Evolutionary conservation across 75 land plant genomes (phyloP).

Genomic region (Pinus tabuliformis): DNA sequence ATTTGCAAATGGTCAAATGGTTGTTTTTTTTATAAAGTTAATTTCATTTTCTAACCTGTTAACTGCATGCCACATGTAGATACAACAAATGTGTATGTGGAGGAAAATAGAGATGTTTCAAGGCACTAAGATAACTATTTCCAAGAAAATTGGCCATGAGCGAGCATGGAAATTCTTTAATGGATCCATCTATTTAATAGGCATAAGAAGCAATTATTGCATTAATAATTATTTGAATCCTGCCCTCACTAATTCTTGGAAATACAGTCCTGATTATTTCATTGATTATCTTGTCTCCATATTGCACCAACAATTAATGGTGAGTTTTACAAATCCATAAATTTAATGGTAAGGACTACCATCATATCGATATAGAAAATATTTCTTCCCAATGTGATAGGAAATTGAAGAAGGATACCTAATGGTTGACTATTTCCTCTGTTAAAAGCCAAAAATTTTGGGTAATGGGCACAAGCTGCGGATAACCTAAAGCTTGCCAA

Average conservation of each 20-base stretch:
- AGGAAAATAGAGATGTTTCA: slow-evolving; percentile 64
- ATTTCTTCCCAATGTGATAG: too few species aligned
- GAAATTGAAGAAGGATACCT: too few species aligned
- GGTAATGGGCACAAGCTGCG: too few species aligned
- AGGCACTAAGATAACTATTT: slow-evolving; percentile 41
- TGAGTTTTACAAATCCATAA: slow-evolving; percentile 2
- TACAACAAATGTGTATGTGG: slow-evolving; percentile 57
- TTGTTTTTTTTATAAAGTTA: too few species aligned
- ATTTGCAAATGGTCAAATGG: background rate
- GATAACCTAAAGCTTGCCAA: too few species aligned
- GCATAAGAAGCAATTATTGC: slow-evolving; percentile 91
- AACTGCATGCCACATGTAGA: slow-evolving; percentile 25
- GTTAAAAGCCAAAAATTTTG: too few species aligned
- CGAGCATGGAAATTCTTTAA: slow-evolving; percentile 46
- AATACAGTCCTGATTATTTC: slow-evolving; percentile 43
- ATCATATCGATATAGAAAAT: too few species aligned
- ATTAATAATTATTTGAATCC: slow-evolving; percentile 85
- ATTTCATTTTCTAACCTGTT: too few species aligned
- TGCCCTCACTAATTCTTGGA: slow-evolving; percentile 46
- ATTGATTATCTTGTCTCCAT: slow-evolving; percentile 45
- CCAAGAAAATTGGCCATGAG: slow-evolving; percentile 42
- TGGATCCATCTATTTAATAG: slow-evolving; percentile 51
- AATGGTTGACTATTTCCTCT: too few species aligned
- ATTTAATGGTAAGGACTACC: too few species aligned
- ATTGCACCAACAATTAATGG: slow-evolving; percentile 40